Percentiles rank a stretch among this genome's conserved stretches.
phyloP scores from a whole-genome alignment of 1,284 basidiomycete species.

The Tetrapyrgos nigripes region DNA sequence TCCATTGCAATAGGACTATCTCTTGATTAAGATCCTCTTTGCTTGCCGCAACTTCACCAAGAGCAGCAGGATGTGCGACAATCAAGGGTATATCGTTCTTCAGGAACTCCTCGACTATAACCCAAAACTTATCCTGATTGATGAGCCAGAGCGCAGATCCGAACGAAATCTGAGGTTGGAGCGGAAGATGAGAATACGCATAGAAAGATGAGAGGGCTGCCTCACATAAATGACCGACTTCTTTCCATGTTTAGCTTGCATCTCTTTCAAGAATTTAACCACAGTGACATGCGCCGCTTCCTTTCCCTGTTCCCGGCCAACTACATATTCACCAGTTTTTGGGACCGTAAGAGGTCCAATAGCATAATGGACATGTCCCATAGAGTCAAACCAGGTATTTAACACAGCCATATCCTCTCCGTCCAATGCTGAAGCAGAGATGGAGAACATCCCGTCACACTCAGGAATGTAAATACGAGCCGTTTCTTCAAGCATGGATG shows the following conservation, averaged over 20 bases:
- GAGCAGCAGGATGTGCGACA: constrained; percentile 2
- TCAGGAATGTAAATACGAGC: constrained; percentile 2
- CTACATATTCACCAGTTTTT: background rate
- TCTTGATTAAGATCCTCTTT: background rate
- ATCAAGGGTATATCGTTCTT: constrained; percentile 1
- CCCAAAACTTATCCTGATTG: background rate
- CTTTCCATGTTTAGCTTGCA: background rate
- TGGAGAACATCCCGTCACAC: constrained; percentile 5
- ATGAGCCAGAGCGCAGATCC: constrained; percentile 1
- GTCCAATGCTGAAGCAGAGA: constrained; percentile 3
- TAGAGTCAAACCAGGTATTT: constrained; percentile 10
- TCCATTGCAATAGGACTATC: constrained; percentile 7
- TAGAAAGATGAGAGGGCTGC: background rate
- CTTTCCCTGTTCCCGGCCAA: background rate
- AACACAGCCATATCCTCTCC: background rate
- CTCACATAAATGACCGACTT: constrained; percentile 8
- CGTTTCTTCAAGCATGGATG: background rate
- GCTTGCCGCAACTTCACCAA: background rate
- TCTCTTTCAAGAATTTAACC: constrained; percentile 2
- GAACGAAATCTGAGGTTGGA: constrained; percentile 6
- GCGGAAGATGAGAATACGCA: background rate
- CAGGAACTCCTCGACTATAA: constrained; percentile 1
- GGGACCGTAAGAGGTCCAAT: constrained; percentile 4
- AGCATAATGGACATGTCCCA: background rate
- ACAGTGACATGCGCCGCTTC: background rate